Conservation (phyloP, 345 rosid species). For the Gossypium longicalyx region DNA sequence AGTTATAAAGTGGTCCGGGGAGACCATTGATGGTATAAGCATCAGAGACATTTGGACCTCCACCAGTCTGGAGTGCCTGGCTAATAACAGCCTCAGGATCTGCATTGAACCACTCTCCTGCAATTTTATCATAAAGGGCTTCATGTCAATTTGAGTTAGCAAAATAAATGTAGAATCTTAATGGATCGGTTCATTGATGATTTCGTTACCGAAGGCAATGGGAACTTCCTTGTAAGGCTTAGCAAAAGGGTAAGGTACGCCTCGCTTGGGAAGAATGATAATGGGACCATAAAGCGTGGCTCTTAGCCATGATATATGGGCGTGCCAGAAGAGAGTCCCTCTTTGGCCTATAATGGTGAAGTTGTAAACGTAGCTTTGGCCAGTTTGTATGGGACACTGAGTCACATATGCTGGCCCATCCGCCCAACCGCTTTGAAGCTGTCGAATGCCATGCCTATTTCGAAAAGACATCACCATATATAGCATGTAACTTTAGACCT, state of each 20-base stretch:
- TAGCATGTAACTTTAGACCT: not conserved
- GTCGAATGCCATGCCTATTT: slow-evolving; percentile 62
- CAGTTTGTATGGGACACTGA: slow-evolving; percentile 61
- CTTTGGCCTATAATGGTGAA: slow-evolving; percentile 55
- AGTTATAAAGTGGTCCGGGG: slow-evolving; percentile 80
- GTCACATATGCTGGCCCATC: slow-evolving; percentile 60
- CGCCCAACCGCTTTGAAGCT: slow-evolving; percentile 54
- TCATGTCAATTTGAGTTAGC: not conserved
- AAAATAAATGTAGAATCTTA: not conserved
- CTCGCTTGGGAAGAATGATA: slow-evolving; percentile 59
- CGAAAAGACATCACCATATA: not conserved
- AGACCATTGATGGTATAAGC: slow-evolving; percentile 79
- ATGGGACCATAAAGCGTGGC: slow-evolving; percentile 68
- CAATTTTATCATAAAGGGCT: not conserved
- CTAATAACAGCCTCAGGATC: slow-evolving; percentile 73
- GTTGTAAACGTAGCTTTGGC: slow-evolving; percentile 49
- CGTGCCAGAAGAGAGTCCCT: slow-evolving; percentile 55
- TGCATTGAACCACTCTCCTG: slow-evolving; percentile 84
- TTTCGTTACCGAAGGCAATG: slow-evolving; percentile 48
- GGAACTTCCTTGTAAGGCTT: slow-evolving; percentile 76
- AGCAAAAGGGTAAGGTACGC: slow-evolving; percentile 59
- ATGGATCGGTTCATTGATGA: not conserved
- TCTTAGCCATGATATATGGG: slow-evolving; percentile 65
- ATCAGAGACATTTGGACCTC: slow-evolving; percentile 79
- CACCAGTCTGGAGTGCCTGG: slow-evolving; percentile 68